Base-by-base conservation (phyloP, 2,329 filamentous ascomycete genomes). In the Pestalotiopsis sp. region DNA sequence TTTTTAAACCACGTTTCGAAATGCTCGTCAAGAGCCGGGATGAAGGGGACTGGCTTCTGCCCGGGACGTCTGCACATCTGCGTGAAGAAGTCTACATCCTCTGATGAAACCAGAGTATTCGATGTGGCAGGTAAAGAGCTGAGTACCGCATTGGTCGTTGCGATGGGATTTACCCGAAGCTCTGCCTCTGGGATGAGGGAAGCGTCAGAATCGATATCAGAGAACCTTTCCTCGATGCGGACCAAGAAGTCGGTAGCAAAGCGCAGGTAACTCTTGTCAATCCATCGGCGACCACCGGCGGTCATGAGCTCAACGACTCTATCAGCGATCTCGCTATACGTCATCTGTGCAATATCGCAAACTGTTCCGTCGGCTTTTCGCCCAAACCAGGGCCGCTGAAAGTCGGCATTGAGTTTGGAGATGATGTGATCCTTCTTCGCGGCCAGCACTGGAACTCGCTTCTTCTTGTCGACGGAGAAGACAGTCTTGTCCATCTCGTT, bases 321-420 rank as follows among this genome's bases (percentile, higher is more conserved):
- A 49, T 77, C 76, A 14, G 84, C 73, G 13, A 85, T 82, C 71
- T 84, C 83, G 23, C 74, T 74, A 61, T 84, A 85, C 0, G 83
- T 85, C 83, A 85, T 85, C 58, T 85, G 81, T 65, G 81, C 80
- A 13, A 85, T 75, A 62, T 85, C 83, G 11, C 83, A 81, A 13
- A 79, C 78, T 67, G 82, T 77, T 45, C 82, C 82, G 6, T 77
- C 76, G 65, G 78, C 76, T 73, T 82, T 84, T 57, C 75, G 76
- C 20, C 82, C 83, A 66, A 85, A 85, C 83, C 83, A 85, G 13
- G 82, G 80, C 69, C 84, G 84, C 65, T 84, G 81, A 75, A 82
- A 85, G 71, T 85, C 83, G 61, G 80, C 80, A 72, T 85, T 85
- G 20, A 85, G 76, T 70, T 79, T 80, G 65, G 78, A 76, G 71